Evolutionary conservation across 148 eudicot species (phyloP).

Genomic region (Selenicereus undatus): DNA sequence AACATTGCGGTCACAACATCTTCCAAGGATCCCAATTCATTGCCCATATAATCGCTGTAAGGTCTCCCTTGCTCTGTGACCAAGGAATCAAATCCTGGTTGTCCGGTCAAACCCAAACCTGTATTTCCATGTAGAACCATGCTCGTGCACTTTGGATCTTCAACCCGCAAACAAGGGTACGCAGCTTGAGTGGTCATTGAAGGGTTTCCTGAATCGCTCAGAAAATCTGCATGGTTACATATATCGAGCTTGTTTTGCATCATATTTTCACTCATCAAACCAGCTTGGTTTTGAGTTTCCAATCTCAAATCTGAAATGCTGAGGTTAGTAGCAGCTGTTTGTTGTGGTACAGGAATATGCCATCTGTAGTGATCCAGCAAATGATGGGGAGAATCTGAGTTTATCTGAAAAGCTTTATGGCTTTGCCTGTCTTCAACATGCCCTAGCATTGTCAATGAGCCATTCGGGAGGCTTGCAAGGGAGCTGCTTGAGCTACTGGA

Average conservation of each 20-base stretch:
- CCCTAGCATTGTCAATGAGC: constrained; percentile 30
- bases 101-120: constrained; percentile 26
- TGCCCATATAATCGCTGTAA: constrained; percentile 18
- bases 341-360: constrained; percentile 34
- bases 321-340: constrained; percentile 24
- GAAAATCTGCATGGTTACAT: constrained; percentile 28
- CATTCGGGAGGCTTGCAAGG: constrained; percentile 25
- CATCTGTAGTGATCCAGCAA: constrained; percentile 34
- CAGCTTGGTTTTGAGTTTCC: constrained; percentile 31
- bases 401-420: constrained; percentile 22
- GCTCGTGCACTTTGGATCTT: constrained; percentile 5
- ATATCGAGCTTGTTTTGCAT: constrained; percentile 25
- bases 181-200: constrained; percentile 27
- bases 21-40: constrained; percentile 52
- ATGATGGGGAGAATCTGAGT: constrained; percentile 32
- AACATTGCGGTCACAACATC: constrained; percentile 49
- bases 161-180: background rate
- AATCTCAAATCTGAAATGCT: constrained; percentile 24
- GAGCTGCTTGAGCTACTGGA: constrained; percentile 30
- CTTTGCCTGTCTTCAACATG: constrained; percentile 27
- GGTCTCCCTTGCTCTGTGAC: constrained; percentile 29
- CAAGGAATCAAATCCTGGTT: constrained; percentile 29
- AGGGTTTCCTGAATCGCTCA: constrained; percentile 29
- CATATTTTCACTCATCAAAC: constrained; percentile 21
- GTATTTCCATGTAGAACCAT: constrained; percentile 8